Evolutionary conservation across 306 rosid genomes (phyloP), one percentile per base, ranked within the genome.

Genomic region (Ziziphus jujuba): DNA sequence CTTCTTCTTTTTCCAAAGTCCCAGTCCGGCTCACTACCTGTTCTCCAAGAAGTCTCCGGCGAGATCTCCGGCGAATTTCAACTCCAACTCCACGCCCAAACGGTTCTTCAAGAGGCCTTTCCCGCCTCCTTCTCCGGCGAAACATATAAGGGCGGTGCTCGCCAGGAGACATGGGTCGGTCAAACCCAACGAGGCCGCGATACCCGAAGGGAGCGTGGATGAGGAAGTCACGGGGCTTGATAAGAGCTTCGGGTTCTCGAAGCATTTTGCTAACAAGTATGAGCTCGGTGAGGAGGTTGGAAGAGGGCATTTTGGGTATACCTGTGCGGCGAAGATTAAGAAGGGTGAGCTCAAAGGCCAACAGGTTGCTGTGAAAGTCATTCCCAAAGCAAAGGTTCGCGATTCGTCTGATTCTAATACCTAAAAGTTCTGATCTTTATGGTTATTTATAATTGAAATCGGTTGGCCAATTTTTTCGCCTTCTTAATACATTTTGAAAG

Each of bases 91-190:
- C 12, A 87, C 96, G 61, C 96, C 95, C 12, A 82, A 79, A 53
- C 75, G 95, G 74, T 78, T 92, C 63, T 85, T 92, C 70, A 81
- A 24, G 78, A 51, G 78, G 50, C 87, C 91, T 51, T 89, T 89
- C 67, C 91, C 89, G 19, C 97, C 98, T 2, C 96, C 96, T 8
- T 92, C 98, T 0, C 98, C 98, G 71, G 98, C 97, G 19, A 92
- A 92, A 84, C 98, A 89, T 47, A 83, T 92, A 45, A 67, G 67
- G 79, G 92, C 97, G 15, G 58, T 84, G 47, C 60, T 89, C 45
- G 92, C 92, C 1, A 78, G 98, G 51, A 75, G 98, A 14, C 95
- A 86, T 2, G 97, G 92, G 15, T 76, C 89, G 0, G 95, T 87
- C 73, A 92, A 89, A 91, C 92, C 91, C 61, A 92, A 87, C 61